phyloP scores from a whole-genome alignment of 1,284 basidiomycete genomes.

The Irpex sp. region DNA sequence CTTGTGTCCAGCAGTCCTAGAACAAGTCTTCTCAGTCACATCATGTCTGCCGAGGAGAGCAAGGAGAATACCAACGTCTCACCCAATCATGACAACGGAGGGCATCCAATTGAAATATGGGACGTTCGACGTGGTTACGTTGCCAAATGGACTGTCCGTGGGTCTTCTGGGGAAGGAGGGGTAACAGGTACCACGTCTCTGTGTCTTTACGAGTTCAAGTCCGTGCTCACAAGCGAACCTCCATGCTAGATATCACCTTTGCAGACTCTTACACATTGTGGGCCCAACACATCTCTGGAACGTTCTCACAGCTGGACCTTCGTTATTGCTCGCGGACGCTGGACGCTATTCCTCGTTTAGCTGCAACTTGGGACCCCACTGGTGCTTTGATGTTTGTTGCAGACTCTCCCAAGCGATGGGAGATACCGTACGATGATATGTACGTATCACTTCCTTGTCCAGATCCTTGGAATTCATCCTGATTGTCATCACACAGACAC shows the following conservation, averaged over 20 bases:
- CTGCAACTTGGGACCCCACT: conserved; percentile 65
- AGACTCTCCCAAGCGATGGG: conserved; percentile 56
- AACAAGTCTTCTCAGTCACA: neutral
- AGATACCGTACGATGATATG: conserved; percentile 85
- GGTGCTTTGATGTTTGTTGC: conserved; percentile 71
- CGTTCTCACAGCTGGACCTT: conserved; percentile 78
- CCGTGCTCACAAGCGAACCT: neutral
- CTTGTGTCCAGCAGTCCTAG: conserved; percentile 1
- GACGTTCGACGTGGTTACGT: conserved; percentile 81
- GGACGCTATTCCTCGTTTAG: conserved; percentile 65
- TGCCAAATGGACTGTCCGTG: conserved; percentile 76
- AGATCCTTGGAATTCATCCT: neutral
- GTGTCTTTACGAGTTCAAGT: neutral
- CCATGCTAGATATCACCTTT: conserved; percentile 59
- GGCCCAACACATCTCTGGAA: conserved; percentile 74
- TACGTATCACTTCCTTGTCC: conserved; percentile 33
- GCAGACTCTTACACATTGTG: conserved; percentile 72
- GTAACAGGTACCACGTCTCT: conserved; percentile 53
- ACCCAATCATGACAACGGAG: conserved; percentile 24
- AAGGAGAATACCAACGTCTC: conserved; percentile 11
- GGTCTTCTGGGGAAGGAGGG: conserved; percentile 61
- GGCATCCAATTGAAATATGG: conserved; percentile 81
- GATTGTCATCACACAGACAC: conserved; percentile 35
- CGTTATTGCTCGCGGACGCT: conserved; percentile 60
- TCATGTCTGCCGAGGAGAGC: neutral